Percentiles rank a stretch among this genome's conserved stretches.
These are phyloP conservation scores for Tricholoma hemisulphureum DNA, from an alignment of 768 basidiomycete genomes.

Conservation along the genomic window DNA sequence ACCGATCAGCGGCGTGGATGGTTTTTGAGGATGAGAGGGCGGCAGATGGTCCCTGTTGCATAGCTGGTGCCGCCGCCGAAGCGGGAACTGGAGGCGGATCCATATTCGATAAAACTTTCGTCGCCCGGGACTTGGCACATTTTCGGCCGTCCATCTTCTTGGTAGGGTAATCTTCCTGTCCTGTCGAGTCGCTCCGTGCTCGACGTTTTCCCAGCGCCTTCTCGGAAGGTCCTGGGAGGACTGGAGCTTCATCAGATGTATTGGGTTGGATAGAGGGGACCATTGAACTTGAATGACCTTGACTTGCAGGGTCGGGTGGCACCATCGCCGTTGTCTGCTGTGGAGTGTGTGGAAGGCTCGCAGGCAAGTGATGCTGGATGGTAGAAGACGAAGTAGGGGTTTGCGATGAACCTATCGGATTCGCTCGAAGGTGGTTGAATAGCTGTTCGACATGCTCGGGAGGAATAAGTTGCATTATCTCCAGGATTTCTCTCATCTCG, in stretches of 20 bases:
- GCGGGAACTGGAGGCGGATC: neutral
- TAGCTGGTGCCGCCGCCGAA: neutral
- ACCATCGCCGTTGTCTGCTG: neutral
- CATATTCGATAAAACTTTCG: neutral
- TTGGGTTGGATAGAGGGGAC: neutral
- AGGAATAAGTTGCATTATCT: neutral
- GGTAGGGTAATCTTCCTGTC: neutral
- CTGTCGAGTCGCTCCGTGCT: neutral
- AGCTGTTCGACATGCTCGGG: neutral
- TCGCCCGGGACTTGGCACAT: neutral
- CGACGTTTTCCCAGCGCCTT: neutral
- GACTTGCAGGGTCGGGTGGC: neutral
- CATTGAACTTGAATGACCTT: neutral
- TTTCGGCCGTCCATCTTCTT: neutral
- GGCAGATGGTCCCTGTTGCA: neutral
- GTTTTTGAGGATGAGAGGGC: neutral
- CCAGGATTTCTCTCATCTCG: no score
- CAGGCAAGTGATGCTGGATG: neutral
- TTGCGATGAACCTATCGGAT: neutral
- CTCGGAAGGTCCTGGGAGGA: neutral
- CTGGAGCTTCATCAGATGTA: neutral
- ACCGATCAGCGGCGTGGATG: neutral
- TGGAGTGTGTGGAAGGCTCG: neutral
- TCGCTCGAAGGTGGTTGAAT: neutral
- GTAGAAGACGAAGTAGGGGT: neutral